Evolutionary conservation across 257 asterid species (phyloP).

Genomic region (Mitragyna speciosa): DNA sequence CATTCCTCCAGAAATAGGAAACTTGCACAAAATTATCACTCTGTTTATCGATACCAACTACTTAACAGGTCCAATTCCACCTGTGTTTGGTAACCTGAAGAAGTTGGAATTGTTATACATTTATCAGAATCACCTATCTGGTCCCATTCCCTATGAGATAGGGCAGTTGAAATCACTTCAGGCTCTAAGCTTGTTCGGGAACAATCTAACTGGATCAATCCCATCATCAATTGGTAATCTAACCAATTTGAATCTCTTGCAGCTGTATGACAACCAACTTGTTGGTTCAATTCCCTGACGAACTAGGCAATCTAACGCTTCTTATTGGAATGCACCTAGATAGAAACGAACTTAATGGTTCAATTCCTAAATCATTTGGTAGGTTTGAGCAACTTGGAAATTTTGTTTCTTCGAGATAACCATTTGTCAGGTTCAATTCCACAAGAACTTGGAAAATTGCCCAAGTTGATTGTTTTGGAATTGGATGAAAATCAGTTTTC

Average conservation of each 20-base stretch:
- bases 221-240: slow-evolving; percentile 14
- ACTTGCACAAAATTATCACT: background rate
- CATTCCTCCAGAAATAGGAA: slow-evolving; percentile 15
- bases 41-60: background rate
- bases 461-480: slow-evolving; percentile 1
- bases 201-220: slow-evolving; percentile 1
- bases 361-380: slow-evolving; percentile 7
- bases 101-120: background rate
- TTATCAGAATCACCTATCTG: background rate
- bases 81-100: background rate
- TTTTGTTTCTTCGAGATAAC: background rate
- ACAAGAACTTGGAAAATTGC: slow-evolving; percentile 5
- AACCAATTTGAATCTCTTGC: background rate
- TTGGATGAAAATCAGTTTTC: slow-evolving; percentile 18
- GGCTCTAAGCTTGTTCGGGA: background rate
- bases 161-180: background rate
- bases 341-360: background rate
- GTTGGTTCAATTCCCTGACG: slow-evolving; percentile 10
- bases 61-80: slow-evolving; percentile 8
- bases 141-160: slow-evolving; percentile 3
- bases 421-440: slow-evolving; percentile 21
- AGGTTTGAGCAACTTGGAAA: background rate
- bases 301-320: slow-evolving; percentile 19
- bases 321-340: background rate
- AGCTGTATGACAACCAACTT: background rate